These are phyloP conservation scores for Aspergillus sclerotialis DNA, from an alignment of 2,329 filamentous ascomycete genomes.

Conservation along the genomic window DNA sequence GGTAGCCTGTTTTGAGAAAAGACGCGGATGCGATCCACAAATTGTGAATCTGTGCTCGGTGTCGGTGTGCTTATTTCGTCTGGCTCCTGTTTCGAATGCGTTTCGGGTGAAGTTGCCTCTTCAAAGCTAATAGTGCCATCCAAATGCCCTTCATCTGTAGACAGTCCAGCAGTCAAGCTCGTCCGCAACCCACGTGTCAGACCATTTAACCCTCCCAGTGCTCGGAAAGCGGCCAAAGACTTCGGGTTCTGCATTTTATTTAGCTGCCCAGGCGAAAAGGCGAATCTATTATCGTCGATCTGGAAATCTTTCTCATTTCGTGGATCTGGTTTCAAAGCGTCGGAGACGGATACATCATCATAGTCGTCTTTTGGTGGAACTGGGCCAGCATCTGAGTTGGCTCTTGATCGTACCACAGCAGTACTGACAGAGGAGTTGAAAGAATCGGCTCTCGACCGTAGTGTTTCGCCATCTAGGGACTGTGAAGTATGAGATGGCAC, in stretches of 20 bases:
- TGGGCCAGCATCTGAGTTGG: constrained; percentile 23
- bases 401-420: constrained; percentile 25
- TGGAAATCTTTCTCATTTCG: constrained; percentile 70
- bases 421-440: constrained; percentile 30
- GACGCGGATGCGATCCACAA: constrained; percentile 53
- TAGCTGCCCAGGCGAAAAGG: constrained; percentile 69
- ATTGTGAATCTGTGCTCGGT: constrained; percentile 24
- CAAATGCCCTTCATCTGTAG: constrained; percentile 63
- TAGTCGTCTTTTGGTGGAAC: constrained; percentile 13
- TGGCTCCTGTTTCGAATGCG: constrained; percentile 6
- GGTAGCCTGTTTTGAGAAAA: constrained; percentile 58
- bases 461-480: constrained; percentile 38
- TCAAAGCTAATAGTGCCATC: constrained; percentile 64
- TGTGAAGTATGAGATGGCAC: constrained; percentile 24
- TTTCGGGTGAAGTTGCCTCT: constrained; percentile 47
- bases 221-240: constrained; percentile 72
- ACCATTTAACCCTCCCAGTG: constrained; percentile 68
- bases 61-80: constrained; percentile 3
- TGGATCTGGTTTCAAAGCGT: constrained; percentile 67
- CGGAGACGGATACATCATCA: constrained; percentile 34
- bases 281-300: constrained; percentile 74
- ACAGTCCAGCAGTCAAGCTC: constrained; percentile 66
- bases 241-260: constrained; percentile 88
- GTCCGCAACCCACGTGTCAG: constrained; percentile 72
- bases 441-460: constrained; percentile 37